Percentiles rank a stretch among this genome's conserved stretches.
Evolutionary conservation across 1,284 basidiomycete genomes (phyloP).

Genomic region (Ceratobasidium sp.): DNA sequence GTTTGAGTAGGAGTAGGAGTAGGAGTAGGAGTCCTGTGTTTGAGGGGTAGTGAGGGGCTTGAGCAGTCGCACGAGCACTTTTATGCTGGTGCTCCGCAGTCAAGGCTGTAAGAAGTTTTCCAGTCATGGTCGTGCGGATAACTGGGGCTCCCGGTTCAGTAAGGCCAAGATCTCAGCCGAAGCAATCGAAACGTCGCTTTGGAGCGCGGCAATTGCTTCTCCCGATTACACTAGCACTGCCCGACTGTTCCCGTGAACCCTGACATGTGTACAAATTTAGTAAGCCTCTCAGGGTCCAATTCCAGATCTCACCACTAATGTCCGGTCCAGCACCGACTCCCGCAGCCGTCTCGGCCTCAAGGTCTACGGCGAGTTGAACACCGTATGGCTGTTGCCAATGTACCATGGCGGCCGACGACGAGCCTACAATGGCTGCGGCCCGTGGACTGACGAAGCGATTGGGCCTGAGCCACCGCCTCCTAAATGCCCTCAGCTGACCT

Average conservation of each 20-base stretch:
- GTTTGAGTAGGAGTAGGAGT: background rate
- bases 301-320: background rate
- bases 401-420: background rate
- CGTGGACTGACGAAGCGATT: background rate
- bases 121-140: background rate
- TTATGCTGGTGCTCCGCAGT: background rate
- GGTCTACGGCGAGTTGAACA: background rate
- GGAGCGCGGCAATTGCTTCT: conserved; percentile 23
- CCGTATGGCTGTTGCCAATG: conserved; percentile 10
- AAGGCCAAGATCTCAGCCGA: conserved; percentile 8
- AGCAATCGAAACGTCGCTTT: conserved; percentile 15
- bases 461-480: conserved; percentile 14
- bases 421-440: too few species aligned
- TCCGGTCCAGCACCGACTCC: background rate
- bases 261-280: background rate
- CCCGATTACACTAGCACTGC: conserved; percentile 19
- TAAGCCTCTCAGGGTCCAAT: background rate
- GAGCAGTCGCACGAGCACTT: conserved; percentile 1
- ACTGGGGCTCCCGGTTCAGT: background rate
- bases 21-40: conserved; percentile 2
- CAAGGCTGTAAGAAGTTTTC: background rate
- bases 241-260: background rate
- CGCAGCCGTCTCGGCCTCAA: background rate
- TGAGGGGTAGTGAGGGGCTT: background rate
- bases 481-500: conserved; percentile 12